A percentile compares a stretch with the other conserved stretches of the same genome.
These are phyloP conservation scores for Geotrichum cucujoidarum DNA, from an alignment of 1,139 yeast species.

Conservation along the genomic window DNA sequence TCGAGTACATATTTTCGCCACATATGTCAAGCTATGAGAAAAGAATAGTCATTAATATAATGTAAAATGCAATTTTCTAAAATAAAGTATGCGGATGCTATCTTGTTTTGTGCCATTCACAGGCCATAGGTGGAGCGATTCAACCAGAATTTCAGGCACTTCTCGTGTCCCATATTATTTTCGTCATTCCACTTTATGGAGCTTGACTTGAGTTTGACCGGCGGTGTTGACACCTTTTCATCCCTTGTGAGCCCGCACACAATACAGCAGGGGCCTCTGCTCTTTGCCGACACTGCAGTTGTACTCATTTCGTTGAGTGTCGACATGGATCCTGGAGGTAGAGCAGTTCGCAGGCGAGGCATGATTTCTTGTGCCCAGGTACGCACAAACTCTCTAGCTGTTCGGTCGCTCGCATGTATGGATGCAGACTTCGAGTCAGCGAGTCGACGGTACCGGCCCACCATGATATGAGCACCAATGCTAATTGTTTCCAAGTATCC, in stretches of 20 bases:
- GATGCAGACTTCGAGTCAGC: constrained; percentile 23
- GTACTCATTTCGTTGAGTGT: constrained; percentile 4
- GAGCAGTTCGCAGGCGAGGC: constrained; percentile 18
- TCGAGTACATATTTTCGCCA: no score
- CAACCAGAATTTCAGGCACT: constrained; percentile 19
- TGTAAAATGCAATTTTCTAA: no score
- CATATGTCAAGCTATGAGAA: no score
- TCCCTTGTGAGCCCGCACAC: constrained; percentile 9
- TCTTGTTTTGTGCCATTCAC: background rate
- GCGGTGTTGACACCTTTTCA: background rate
- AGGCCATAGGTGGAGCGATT: constrained; percentile 12
- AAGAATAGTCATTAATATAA: no score
- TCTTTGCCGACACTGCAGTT: background rate
- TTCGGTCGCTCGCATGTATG: constrained; percentile 16
- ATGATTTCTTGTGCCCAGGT: constrained; percentile 16
- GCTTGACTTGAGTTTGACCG: background rate
- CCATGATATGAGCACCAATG: constrained; percentile 27
- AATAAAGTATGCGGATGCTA: no score
- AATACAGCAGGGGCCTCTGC: background rate
- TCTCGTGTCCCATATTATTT: constrained; percentile 14
- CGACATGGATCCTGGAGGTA: background rate
- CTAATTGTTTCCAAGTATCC: constrained; percentile 25
- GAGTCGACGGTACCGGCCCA: constrained; percentile 27
- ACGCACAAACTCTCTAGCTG: constrained; percentile 16
- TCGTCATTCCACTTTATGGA: constrained; percentile 7